A percentile compares a stretch with the other conserved stretches of the same genome.
These are phyloP conservation scores for Tetratostichococcus sp. DNA, from an alignment of 139 green algal species.

Conservation along the genomic window DNA sequence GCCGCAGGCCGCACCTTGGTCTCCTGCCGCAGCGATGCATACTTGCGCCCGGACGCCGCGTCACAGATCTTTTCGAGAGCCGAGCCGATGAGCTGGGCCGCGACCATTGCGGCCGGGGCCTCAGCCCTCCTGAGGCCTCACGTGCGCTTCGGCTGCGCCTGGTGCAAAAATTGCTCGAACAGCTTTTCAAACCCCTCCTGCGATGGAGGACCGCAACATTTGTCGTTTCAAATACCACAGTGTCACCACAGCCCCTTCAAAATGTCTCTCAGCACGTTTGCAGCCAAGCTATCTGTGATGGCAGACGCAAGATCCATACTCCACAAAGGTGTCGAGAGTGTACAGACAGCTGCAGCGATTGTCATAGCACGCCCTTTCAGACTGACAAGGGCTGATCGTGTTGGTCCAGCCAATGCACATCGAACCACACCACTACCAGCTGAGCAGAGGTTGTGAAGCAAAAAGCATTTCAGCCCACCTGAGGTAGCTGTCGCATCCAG, in stretches of 20 bases:
- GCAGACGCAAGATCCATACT: too few relatives aligned
- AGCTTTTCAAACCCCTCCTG: constrained; percentile 24
- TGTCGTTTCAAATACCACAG: too few relatives aligned
- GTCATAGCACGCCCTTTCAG: too few relatives aligned
- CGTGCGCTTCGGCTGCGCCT: neutral
- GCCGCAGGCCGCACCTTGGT: constrained; percentile 22
- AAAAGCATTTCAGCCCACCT: constrained; percentile 9
- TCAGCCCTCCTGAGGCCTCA: neutral
- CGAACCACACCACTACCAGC: neutral
- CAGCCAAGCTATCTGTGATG: too few relatives aligned
- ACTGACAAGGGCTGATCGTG: too few relatives aligned
- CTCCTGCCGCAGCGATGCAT: constrained; percentile 40
- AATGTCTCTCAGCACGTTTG: too few relatives aligned
- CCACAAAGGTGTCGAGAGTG: too few relatives aligned
- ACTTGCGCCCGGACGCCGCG: constrained; percentile 35
- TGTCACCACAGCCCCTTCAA: too few relatives aligned
- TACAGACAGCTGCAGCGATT: too few relatives aligned
- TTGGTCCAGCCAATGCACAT: too few relatives aligned
- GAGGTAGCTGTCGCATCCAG: constrained; percentile 23
- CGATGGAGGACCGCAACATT: neutral
- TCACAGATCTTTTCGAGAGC: constrained; percentile 45
- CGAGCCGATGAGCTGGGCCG: constrained; percentile 29
- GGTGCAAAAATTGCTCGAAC: constrained; percentile 11
- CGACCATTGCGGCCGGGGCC: neutral
- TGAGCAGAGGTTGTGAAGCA: neutral